These are phyloP conservation scores for Colletotrichum higginsianum DNA, from an alignment of 2,329 filamentous ascomycete genomes.

Conservation along the genomic window DNA sequence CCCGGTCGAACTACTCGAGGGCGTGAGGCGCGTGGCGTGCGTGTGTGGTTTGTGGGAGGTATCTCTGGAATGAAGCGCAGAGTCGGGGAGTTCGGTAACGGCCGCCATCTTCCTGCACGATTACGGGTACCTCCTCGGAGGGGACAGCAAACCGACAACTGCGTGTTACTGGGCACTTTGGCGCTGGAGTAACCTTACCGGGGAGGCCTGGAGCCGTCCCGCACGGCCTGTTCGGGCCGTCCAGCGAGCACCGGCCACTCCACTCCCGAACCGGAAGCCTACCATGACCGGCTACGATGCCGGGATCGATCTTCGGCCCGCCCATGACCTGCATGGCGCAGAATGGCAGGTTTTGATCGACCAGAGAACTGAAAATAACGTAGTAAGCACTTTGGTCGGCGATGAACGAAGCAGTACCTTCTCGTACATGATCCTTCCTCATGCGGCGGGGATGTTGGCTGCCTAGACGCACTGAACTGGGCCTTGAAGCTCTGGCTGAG, in stretches of 20 bases:
- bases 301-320: neutral
- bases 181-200: neutral
- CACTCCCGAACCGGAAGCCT: neutral
- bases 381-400: too few species aligned
- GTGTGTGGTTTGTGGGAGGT: neutral
- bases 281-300: neutral
- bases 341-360: too few species aligned
- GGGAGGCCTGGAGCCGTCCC: neutral
- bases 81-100: too few species aligned
- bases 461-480: too few species aligned
- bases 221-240: neutral
- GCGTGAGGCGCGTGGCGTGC: neutral
- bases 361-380: too few species aligned
- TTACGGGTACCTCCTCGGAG: neutral
- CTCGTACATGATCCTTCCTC: too few species aligned
- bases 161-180: neutral
- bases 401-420: too few species aligned
- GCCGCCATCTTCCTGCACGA: too few species aligned
- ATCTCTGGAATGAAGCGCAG: neutral
- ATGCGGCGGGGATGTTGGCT: too few species aligned
- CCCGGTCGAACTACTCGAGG: neutral
- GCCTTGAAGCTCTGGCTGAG: too few species aligned
- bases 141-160: too few species aligned
- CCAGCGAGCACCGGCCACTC: neutral
- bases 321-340: neutral